Base-by-base conservation (phyloP, 2,329 filamentous ascomycete species). In the Epichloe glyceriae region DNA sequence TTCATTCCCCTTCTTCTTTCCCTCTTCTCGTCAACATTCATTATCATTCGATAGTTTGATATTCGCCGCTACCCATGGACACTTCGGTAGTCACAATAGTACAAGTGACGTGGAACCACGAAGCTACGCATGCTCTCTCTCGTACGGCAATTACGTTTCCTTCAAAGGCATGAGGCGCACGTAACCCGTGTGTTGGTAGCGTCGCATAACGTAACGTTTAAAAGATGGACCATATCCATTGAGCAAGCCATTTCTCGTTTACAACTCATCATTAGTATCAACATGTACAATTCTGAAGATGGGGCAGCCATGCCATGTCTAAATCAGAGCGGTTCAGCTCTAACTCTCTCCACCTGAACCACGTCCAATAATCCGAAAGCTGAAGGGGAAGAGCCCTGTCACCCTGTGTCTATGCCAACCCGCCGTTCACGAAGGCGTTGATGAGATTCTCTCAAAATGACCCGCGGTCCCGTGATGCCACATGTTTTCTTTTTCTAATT, bases 341-440 rank as follows among this genome's bases (percentile, higher is more conserved):
- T 17, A 47, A 45, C 19, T 49, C 22, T 47, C 22, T 49, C 46
- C 42, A 42, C 38, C 33, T 15, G 20, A 45, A 49, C 49, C 49
- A 42, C 40, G 30, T 42, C 47, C 41, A 19, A 26, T 44, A 22
- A 40, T 17, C 6, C 20, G 22, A 46, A 45, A 40, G 20, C 34
- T 15, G 17, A 49, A 37, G 30, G n/a, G 26, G 17, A 46, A 38
- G 30, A 48, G 10, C 30, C 30, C 30, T 4, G 10, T 26, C 22
- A 8, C 22, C 19, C 35, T 6, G 42, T 40, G 20, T 53, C 46
- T 51, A 49, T 53, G 37, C 49, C 52, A 51, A 49, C 37, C 49
- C 42, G 22, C 35, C 33, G 35, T 26, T 39, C 7, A 26, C 40
- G 2, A 22, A 42, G 5, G n/a, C 35, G 17, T 33, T 22, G 33